phyloP scores from a whole-genome alignment of 2,329 filamentous ascomycete species.

The Fusarium solani-melongenae region DNA sequence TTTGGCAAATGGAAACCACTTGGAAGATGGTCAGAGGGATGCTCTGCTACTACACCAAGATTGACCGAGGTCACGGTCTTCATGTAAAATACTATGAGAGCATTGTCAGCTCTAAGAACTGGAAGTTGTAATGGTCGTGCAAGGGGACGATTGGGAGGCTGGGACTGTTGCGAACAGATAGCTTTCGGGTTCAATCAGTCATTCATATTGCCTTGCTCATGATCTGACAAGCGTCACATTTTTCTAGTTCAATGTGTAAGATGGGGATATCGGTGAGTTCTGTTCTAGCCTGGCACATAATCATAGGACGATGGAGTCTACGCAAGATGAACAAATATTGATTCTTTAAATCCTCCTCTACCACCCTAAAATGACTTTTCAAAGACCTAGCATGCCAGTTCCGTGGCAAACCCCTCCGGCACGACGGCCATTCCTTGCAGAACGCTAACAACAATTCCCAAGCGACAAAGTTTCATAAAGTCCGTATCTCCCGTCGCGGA shows the following conservation, averaged over 20 bases:
- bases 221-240: too few species aligned
- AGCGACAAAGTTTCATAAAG: background rate
- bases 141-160: too few species aligned
- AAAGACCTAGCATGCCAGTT: background rate
- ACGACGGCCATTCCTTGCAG: conserved; percentile 7
- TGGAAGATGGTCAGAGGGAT: conserved; percentile 1
- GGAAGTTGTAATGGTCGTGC: background rate
- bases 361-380: background rate
- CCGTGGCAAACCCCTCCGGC: background rate
- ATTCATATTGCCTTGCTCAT: too few species aligned
- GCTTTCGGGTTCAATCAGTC: too few species aligned
- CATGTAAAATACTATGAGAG: background rate
- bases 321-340: background rate
- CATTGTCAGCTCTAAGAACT: background rate
- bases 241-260: too few species aligned
- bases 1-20: background rate
- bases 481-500: background rate
- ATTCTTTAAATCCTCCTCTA: background rate
- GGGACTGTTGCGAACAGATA: too few species aligned
- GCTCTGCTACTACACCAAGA: background rate
- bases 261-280: too few species aligned
- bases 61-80: background rate
- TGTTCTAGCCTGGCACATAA: too few species aligned
- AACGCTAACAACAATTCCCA: conserved; percentile 8
- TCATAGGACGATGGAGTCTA: too few species aligned